Evolutionary conservation across 2,329 filamentous ascomycete species (phyloP).

Genomic region (Parastagonospora avenae): DNA sequence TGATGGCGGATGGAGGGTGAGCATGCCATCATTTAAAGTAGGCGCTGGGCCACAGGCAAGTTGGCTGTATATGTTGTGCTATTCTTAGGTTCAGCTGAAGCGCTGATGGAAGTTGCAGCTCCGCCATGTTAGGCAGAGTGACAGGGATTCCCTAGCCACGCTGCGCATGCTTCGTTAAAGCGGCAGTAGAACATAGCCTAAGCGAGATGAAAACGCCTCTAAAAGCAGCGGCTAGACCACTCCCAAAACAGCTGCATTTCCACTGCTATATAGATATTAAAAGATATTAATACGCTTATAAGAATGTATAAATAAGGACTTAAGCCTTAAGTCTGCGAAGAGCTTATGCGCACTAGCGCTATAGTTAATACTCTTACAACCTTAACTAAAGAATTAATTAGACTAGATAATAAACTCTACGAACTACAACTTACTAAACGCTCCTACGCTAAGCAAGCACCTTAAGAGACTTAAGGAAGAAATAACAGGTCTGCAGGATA

Average conservation of each 20-base stretch:
- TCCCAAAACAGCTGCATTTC: slow-evolving; percentile 7
- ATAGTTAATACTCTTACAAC: no score
- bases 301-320: no score
- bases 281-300: no score
- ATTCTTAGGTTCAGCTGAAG: slow-evolving; percentile 4
- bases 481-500: no score
- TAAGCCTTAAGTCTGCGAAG: no score
- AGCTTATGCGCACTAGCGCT: no score
- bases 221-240: slow-evolving; percentile 10
- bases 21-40: slow-evolving; percentile 14
- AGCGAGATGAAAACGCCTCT: slow-evolving; percentile 5
- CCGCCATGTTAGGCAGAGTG: not conserved
- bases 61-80: slow-evolving; percentile 3
- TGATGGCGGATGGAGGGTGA: slow-evolving; percentile 4
- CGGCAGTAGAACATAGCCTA: slow-evolving; percentile 4
- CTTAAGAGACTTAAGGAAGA: no score
- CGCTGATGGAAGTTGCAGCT: slow-evolving; percentile 1
- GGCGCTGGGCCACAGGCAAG: slow-evolving; percentile 4
- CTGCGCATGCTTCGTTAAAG: slow-evolving; percentile 7
- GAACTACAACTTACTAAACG: no score
- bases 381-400: no score
- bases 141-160: slow-evolving; percentile 1
- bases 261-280: slow-evolving; percentile 9
- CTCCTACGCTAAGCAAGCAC: no score
- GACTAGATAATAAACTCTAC: no score